A percentile compares a stretch with the other conserved stretches of the same genome.
Evolutionary conservation across 1,284 basidiomycete species (phyloP).

Genomic region (Tylopilus microsporus): DNA sequence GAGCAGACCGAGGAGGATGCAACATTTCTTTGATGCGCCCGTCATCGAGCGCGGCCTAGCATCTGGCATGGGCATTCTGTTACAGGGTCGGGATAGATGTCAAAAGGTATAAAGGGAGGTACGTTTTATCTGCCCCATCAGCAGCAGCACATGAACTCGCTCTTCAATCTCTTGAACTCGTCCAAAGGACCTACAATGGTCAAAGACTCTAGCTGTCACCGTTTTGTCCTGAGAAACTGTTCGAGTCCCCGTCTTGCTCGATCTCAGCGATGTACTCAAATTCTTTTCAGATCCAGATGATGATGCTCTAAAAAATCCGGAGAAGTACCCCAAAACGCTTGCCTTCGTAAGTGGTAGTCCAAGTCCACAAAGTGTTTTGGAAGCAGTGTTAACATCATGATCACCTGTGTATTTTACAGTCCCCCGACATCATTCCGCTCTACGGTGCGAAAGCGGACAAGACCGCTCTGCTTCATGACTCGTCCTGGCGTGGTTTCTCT

Average conservation of each 20-base stretch:
- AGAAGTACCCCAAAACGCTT: slow-evolving; percentile 8
- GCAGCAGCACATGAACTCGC: neutral
- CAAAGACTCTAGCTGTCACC: neutral
- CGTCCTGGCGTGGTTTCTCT: slow-evolving; percentile 11
- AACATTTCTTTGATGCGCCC: neutral
- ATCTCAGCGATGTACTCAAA: neutral
- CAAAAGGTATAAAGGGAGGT: slow-evolving; percentile 6
- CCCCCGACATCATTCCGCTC: slow-evolving; percentile 12
- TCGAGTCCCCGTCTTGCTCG: neutral
- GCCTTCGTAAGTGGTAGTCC: slow-evolving; percentile 8
- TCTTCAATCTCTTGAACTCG: neutral
- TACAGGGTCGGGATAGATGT: neutral
- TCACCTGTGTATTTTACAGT: slow-evolving; percentile 3
- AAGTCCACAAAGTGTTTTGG: neutral
- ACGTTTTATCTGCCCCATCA: neutral
- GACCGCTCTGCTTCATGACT: neutral
- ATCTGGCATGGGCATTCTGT: neutral
- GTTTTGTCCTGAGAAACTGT: slow-evolving; percentile 11
- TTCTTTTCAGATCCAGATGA: slow-evolving; percentile 11
- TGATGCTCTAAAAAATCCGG: neutral
- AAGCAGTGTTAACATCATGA: no score
- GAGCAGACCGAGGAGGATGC: neutral
- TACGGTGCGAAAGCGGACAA: slow-evolving; percentile 4
- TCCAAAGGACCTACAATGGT: neutral
- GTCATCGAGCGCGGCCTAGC: neutral